Percentiles rank a stretch among this genome's conserved stretches.
phyloP scores from a whole-genome alignment of 805 yeast species.

The Starmerella riodocensis region DNA sequence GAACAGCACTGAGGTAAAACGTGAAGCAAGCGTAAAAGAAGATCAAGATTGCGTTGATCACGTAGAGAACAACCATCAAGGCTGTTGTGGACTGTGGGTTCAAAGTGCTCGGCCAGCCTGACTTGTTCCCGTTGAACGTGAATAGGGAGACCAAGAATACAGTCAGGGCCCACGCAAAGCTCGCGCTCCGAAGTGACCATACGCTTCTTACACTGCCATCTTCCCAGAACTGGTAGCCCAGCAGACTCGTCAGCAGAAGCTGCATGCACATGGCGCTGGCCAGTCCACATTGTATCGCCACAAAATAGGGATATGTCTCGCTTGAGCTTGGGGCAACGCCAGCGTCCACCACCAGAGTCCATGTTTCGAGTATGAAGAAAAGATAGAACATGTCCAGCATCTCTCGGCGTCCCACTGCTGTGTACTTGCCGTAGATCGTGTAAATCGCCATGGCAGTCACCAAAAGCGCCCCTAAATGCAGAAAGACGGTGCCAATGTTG shows the following conservation, averaged over 20 bases:
- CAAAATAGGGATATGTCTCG: constrained; percentile 62
- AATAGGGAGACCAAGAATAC: constrained; percentile 55
- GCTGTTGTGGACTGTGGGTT: constrained; percentile 48
- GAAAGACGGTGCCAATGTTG: constrained; percentile 75
- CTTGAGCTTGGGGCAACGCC: constrained; percentile 89
- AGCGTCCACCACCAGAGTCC: constrained; percentile 70
- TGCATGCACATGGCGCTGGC: constrained; percentile 60
- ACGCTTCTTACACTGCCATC: constrained; percentile 70
- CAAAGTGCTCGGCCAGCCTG: constrained; percentile 34
- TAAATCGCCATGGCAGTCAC: constrained; percentile 58
- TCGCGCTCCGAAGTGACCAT: constrained; percentile 38
- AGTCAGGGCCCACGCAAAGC: constrained; percentile 46
- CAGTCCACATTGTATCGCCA: constrained; percentile 64
- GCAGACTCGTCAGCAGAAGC: constrained; percentile 56
- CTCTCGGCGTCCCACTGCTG: constrained; percentile 88
- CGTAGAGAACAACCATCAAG: constrained; percentile 55
- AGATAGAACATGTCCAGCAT: constrained; percentile 61
- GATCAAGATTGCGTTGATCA: constrained; percentile 57
- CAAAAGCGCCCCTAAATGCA: constrained; percentile 61
- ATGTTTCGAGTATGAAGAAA: constrained; percentile 42
- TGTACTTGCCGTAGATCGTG: constrained; percentile 70
- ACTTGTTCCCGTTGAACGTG: constrained; percentile 45
- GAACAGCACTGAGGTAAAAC: constrained; percentile 48
- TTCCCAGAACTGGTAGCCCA: constrained; percentile 87
- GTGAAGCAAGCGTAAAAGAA: constrained; percentile 54